These are phyloP conservation scores for Diplodia corticola DNA, from an alignment of 2,329 filamentous ascomycete genomes.

Conservation along the genomic window DNA sequence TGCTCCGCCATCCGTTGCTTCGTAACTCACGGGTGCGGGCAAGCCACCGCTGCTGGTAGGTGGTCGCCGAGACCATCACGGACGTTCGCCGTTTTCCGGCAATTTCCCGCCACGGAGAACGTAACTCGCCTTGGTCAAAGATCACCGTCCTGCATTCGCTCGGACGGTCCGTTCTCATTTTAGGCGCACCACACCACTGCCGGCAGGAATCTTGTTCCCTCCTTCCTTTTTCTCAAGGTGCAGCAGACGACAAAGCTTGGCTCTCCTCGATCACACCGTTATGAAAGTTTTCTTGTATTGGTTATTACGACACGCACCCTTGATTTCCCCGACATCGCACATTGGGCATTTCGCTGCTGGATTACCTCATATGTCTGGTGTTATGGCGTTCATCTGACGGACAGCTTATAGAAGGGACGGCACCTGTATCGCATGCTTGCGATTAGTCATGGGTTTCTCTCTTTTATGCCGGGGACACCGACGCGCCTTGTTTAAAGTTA, in stretches of 20 bases:
- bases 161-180: constrained; percentile 1
- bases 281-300: constrained; percentile 4
- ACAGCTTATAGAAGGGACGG: neutral
- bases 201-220: neutral
- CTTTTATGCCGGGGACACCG: neutral
- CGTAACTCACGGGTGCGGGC: neutral
- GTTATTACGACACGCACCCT: constrained; percentile 11
- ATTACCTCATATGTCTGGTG: constrained; percentile 5
- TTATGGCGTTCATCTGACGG: constrained; percentile 2
- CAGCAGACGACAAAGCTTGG: constrained; percentile 13
- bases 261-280: neutral
- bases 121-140: neutral
- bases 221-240: neutral
- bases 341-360: neutral
- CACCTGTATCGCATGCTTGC: neutral
- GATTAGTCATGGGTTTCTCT: neutral
- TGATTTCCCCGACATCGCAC: constrained; percentile 3
- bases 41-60: neutral
- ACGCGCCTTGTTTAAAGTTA: neutral
- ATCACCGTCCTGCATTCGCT: constrained; percentile 2
- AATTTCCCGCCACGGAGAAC: neutral
- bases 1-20: neutral
- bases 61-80: neutral
- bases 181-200: constrained; percentile 5
- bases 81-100: constrained; percentile 2